Percentiles rank a stretch among this genome's conserved stretches.
These are phyloP conservation scores for Saturnispora kantuleensis DNA, from an alignment of 805 yeast genomes.

Conservation along the genomic window DNA sequence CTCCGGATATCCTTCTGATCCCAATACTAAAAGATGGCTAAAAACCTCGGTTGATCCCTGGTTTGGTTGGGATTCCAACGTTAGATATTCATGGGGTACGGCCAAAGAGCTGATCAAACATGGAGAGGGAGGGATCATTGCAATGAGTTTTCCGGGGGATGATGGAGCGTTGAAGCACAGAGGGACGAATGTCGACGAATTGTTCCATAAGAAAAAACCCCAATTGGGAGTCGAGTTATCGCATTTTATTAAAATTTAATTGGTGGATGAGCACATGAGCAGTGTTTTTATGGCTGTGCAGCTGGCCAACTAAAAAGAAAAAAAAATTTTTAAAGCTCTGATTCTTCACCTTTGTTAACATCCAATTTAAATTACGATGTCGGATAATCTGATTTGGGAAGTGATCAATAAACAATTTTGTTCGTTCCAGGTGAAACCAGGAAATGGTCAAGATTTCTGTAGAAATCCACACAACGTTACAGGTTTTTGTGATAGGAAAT, in stretches of 20 bases:
- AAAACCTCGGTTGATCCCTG: slow-evolving; percentile 50
- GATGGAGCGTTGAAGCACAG: slow-evolving; percentile 7
- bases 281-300: too few species aligned
- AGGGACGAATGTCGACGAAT: slow-evolving; percentile 3
- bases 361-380: slow-evolving; percentile 6
- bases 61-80: slow-evolving; percentile 75
- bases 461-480: slow-evolving; percentile 93
- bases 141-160: slow-evolving; percentile 55
- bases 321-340: slow-evolving; percentile 1
- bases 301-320: background rate
- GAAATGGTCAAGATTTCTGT: slow-evolving; percentile 85
- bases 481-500: slow-evolving; percentile 86
- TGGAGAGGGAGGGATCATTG: slow-evolving; percentile 36
- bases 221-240: background rate
- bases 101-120: slow-evolving; percentile 56
- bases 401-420: slow-evolving; percentile 93
- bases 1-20: slow-evolving; percentile 93
- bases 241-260: too few species aligned
- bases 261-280: too few species aligned
- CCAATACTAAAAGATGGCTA: slow-evolving; percentile 75
- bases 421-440: slow-evolving; percentile 66
- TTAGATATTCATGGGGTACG: slow-evolving; percentile 92
- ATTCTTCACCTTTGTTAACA: background rate
- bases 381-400: slow-evolving; percentile 79
- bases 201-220: background rate